Evolutionary conservation across 805 yeast species (phyloP), one percentile per base, ranked within the genome.

Genomic region (Blastobotrys terrestris): DNA sequence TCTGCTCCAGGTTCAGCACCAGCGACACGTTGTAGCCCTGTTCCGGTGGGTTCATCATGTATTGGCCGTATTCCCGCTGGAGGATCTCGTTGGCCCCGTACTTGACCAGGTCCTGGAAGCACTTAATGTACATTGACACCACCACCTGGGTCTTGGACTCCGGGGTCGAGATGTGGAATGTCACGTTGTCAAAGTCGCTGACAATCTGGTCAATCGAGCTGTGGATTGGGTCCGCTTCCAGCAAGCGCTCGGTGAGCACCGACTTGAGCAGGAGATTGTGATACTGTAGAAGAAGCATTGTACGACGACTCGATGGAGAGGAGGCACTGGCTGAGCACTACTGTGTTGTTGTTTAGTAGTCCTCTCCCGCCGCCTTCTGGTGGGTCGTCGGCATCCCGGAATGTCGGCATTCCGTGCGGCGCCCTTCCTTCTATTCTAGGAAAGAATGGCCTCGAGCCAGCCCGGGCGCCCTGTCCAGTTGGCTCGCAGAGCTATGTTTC

Each of bases 151-250:
- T 68, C 71, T 85, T 87, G 55, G 81, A 75, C 59, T 83, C 90
- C 2, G 91, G 87, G n/a, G 95, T 92, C 47, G 96, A 85, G 56
- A 94, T 75, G 69, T 92, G 98, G 71, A 87, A 91, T 31, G 94
- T 87, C 48, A 97, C 95, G 72, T 89, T 89, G 70, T 94, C 99
- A 63, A 94, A 94, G 73, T 94, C 99, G 41, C 95, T 84, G 57
- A 94, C 80, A 56, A 92, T 83, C 68, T 97, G 81, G 70, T 94
- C 97, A 57, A 89, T 74, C 26, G 57, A 42, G 31, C 53, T 56
- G 3, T 80, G 71, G 48, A 77, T 67, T 2, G 79, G 76, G 21
- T 68, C 72, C 48, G 72, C 72, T 21, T 74, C 71, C 20, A 73
- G 67, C 50, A 87, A 72, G 49, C 90, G 80, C 66, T 86, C 95